Evolutionary conservation across 495 filamentous ascomycete species (phyloP), one percentile per base, ranked within the genome.

Genomic region (Podospora australis): DNA sequence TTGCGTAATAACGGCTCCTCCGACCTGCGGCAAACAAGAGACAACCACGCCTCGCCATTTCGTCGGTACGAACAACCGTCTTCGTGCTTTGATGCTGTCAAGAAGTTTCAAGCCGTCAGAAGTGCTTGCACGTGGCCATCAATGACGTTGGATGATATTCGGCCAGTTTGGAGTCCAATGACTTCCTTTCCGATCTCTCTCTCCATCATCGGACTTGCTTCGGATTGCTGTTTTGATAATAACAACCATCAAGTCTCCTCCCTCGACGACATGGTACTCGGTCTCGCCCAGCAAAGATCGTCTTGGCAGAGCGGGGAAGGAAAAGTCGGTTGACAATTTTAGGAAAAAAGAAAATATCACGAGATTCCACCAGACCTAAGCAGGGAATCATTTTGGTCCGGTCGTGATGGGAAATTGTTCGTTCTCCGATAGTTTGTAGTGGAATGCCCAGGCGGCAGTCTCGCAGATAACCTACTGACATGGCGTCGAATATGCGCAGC

Each of bases 271-370:
- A 16, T 6, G 6, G 3, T 36, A n/a, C n/a, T n/a, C n/a, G 32
- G 32, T 17, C 32, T 36, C 6, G 32, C 32, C n/a, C 32, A 36
- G 32, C 32, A 36, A 16, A 16, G n/a, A 17, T 6, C 32, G 5
- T 36, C 32, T 36, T 43, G 22, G 46, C 39, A 28, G 25, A 28
- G 36, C 32, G 32, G 32, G 14, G 32, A 36, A 17, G 32, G 32
- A 36, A 19, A 14, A n/a, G 3, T 16, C 3, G 32, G 9, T 17
- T 6, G 19, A 6, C 14, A 10, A 36, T 36, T 36, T 36, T n/a
- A 16, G 32, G 32, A 17, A 36, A 16, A n/a, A n/a, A n/a, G n/a
- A n/a, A n/a, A 36, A 36, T 36, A 16, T 36, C 32, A 36, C 32
- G 4, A 36, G 32, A 17, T 36, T 17, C 32, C 32, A 13, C 19